A percentile compares a stretch with the other conserved stretches of the same genome.
These are phyloP conservation scores for Immersiporthe knoxdaviesiana DNA, from an alignment of 2,329 filamentous ascomycete species.

Conservation along the genomic window DNA sequence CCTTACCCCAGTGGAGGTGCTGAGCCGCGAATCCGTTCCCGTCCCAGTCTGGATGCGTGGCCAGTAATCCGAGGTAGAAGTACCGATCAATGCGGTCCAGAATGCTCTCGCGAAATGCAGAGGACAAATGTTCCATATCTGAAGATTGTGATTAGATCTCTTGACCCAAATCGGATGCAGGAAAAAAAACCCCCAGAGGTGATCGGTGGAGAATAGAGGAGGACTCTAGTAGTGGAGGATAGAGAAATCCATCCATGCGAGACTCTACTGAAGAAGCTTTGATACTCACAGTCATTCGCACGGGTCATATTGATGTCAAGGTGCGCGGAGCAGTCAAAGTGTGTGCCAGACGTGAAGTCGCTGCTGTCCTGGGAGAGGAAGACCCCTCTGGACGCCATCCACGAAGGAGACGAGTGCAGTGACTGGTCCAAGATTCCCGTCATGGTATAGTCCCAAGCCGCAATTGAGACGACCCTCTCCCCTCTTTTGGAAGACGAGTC, in stretches of 20 bases:
- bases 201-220: too few relatives aligned
- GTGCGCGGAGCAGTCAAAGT: conserved; percentile 22
- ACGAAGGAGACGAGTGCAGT: background rate
- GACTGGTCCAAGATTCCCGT: background rate
- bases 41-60: conserved; percentile 27
- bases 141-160: background rate
- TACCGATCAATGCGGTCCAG: background rate
- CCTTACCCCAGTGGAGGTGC: conserved; percentile 24
- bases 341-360: background rate
- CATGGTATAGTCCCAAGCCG: conserved; percentile 18
- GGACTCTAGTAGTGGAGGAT: background rate
- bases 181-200: background rate
- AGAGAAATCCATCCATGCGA: background rate
- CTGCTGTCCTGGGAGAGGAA: too few relatives aligned
- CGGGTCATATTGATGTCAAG: conserved; percentile 25
- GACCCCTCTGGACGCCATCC: background rate
- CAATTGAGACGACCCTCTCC: conserved; percentile 23
- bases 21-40: conserved; percentile 23
- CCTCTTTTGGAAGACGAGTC: background rate
- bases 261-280: background rate
- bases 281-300: background rate
- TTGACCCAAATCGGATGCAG: background rate
- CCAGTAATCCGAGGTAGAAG: conserved; percentile 19
- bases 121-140: background rate
- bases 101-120: conserved; percentile 9